Base-by-base conservation (phyloP, 139 green algal genomes). In the Chlamydomonas sp. region DNA sequence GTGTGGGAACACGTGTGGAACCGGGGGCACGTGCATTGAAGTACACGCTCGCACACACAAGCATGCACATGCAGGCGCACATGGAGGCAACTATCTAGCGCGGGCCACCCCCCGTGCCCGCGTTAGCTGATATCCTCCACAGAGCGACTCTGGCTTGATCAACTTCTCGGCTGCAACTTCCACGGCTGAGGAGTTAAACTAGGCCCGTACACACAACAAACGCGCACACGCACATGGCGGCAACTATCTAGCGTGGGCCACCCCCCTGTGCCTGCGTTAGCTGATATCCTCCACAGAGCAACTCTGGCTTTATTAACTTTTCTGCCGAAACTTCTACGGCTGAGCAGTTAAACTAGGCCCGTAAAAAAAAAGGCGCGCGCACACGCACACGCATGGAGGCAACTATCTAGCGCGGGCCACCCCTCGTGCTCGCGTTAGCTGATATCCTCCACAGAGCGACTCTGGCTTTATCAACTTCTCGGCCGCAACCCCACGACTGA, bases 261-360 rank as follows among this genome's bases (percentile, higher is more conserved):
- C 22, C 26, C 6, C 54, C 22, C n/a, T 30, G 30, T 10, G 8
- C 47, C 26, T 64, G 54, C 30, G 24, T 26, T 36, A 64, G 54
- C 54, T 64, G 54, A 64, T 64, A 10, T 64, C 54, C 54, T 33
- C 34, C 54, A 64, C 8, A 64, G 54, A 64, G 54, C 34, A 20
- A 64, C 30, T 54, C 43, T 33, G 34, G 10, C 24, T 6, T 20
- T 64, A 64, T 64, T 26, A 64, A 26, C 54, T 64, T 64, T 26
- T 20, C 34, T 8, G 54, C 54, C 54, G 8, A 10, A 36, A 33
- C 26, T 20, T 64, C 20, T 33, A 64, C 24, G 16, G 54, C 26
- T 16, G 8, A 10, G 54, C 24, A 64, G 54, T 64, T 64, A 64
- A 64, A 64, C 26, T 36, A 8, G n/a, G n/a, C n/a, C n/a, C n/a